Evolutionary conservation across 306 rosid genomes (phyloP).

Genomic region (Glycine soja): DNA sequence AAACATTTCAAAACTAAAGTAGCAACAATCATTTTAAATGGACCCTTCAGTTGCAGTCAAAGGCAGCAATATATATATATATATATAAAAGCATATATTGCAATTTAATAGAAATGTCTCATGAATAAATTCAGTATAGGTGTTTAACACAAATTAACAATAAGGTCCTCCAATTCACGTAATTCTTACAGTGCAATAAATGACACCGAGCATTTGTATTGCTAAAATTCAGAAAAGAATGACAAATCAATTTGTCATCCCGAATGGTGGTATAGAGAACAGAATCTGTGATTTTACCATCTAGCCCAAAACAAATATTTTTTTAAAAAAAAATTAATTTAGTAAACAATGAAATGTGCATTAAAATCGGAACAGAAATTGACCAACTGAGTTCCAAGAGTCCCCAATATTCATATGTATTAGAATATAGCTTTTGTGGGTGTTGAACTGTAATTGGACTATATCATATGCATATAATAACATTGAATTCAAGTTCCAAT

Average conservation of each 20-base stretch:
- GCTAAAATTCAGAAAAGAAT: neutral
- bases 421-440: constrained; percentile 5
- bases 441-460: neutral
- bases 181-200: no score
- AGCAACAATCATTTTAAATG: no score
- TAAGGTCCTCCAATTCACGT: no score
- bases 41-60: no score
- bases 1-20: constrained; percentile 12
- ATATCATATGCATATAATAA: constrained; percentile 6
- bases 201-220: neutral
- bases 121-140: no score
- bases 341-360: constrained; percentile 21
- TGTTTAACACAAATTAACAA: no score
- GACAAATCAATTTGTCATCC: neutral
- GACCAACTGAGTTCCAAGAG: neutral
- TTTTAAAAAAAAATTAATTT: neutral
- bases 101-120: no score
- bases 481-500: constrained; percentile 8
- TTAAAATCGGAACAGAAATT: neutral
- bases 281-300: constrained; percentile 16
- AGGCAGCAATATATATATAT: neutral
- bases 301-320: constrained; percentile 5
- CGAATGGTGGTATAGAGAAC: neutral
- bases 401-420: neutral
- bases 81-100: neutral